Base-by-base conservation (phyloP, 768 basidiomycete genomes). In the Fomitopsis serialis region DNA sequence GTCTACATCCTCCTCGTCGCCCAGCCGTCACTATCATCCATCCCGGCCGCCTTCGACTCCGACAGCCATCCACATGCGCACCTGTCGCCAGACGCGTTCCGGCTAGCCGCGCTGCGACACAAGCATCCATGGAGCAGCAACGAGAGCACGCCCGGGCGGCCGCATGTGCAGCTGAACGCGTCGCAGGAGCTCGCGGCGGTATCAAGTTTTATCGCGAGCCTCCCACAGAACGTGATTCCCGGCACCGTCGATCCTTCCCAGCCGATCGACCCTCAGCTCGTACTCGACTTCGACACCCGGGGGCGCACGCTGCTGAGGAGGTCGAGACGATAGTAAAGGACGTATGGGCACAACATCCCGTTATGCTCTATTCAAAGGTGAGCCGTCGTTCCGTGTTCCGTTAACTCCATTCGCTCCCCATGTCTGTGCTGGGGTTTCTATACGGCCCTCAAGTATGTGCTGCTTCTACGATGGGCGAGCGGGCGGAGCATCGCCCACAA, bases 201-300 rank as follows among this genome's bases (percentile, higher is more conserved):
- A 45, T 78, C 85, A 2, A 81, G 79, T 53, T 92, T 91, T 68
- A 73, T 92, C 40, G 81, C 82, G 0, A 83, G 84, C 48, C 75
- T 89, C 21, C 80, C 87, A 0, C 81, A 87, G 66, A 92, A 92
- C 67, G 75, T 84, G 52, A 81, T 93, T 53, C 89, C 91, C 1
- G 64, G 71, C 0, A 72, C 73, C 6, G 77, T 90, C 43, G 80
- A 92, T 61, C 85, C 90, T 0, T 60, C 74, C 11, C 58, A 60
- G 11, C 80, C 88, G 8, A 81, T 92, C 54, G 89, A 92, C 65
- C 88, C 91, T 3, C 80, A 89, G 61, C 79, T 92, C 53, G 78
- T 93, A 4, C 77, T 93, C 40, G 90, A 89, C 61, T 93, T 92
- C 64, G 89, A 92, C 64, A 86, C 87, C 0, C 79, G 82, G n/a